Evolutionary conservation across 1,284 basidiomycete genomes (phyloP), one percentile per base, ranked within the genome.

Genomic region (Cryptococcus hybrid): DNA sequence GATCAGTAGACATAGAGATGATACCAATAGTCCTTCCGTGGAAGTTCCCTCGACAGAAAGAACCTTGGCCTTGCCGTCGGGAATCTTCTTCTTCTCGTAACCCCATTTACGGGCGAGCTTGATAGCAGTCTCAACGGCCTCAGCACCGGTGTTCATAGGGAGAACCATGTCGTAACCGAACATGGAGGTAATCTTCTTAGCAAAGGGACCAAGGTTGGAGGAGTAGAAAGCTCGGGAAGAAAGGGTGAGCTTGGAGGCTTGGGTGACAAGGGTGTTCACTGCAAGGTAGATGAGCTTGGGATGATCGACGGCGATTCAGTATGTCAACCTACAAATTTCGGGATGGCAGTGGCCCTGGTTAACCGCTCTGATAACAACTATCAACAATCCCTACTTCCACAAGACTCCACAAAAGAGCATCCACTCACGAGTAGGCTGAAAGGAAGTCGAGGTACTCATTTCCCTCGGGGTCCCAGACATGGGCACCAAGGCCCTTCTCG

Each of bases 101-200:
- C 57, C 92, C 92, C 93, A 96, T 80, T 94, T 94, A 66, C 92
- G 81, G 0, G 92, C 86, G 24, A 96, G 83, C 82, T 83, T 83
- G 74, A 84, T 78, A 12, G 83, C 83, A 0, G 93, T 96, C 81
- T 99, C 94, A 60, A 99, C 95, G 7, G 95, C 95, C 75, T 99
- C 95, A 2, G 93, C 94, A 46, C 95, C 95, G 0, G 95, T 99
- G 83, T 99, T 99, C 93, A 99, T 97, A 24, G 95, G 95, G n/a
- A 99, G 83, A 8, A 98, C 92, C 87, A 94, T 94, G 61, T 92
- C 90, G 73, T 90, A 95, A 12, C 87, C 88, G 69, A 94, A 92
- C 78, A 91, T 84, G 66, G 85, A 79, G 11, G 90, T 94, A 56
- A 97, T 81, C 77, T 87, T 86, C 79, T 92, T 83, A 1, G 93